Conservation (phyloP, 2,329 filamentous ascomycete genomes). For the Aspergillus sp. region DNA sequence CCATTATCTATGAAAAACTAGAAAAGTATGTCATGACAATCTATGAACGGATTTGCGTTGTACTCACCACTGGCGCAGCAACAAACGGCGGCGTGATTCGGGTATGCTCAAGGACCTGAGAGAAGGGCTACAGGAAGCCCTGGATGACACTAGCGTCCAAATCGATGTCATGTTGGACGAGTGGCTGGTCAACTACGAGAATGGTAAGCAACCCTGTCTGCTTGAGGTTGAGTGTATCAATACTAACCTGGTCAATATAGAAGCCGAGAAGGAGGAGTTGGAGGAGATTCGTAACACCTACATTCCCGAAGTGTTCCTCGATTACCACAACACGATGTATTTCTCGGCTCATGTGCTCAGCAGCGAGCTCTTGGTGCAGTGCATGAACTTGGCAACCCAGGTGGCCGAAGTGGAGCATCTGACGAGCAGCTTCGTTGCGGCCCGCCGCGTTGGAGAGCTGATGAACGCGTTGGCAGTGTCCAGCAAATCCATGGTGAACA, state of each 20-base stretch:
- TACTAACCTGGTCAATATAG: constrained; percentile 34
- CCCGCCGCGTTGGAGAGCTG: constrained; percentile 71
- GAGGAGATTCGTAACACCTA: constrained; percentile 71
- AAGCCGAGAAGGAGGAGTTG: constrained; percentile 62
- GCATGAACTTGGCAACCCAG: constrained; percentile 82
- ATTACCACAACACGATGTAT: constrained; percentile 79
- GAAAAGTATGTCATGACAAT: constrained; percentile 38
- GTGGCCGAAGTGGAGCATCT: constrained; percentile 71
- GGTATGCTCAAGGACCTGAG: constrained; percentile 53
- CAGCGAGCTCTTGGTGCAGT: constrained; percentile 75
- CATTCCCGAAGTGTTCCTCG: constrained; percentile 81
- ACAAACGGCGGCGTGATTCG: constrained; percentile 37
- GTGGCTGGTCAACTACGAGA: constrained; percentile 61
- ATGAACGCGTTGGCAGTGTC: constrained; percentile 74
- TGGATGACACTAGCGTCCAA: constrained; percentile 57
- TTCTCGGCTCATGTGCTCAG: constrained; percentile 73
- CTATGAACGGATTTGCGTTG: not conserved
- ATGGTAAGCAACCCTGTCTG: constrained; percentile 51
- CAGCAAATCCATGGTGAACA: constrained; percentile 68
- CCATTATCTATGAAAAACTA: constrained; percentile 53
- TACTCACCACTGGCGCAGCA: constrained; percentile 22
- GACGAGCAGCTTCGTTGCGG: constrained; percentile 63
- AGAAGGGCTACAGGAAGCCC: constrained; percentile 54
- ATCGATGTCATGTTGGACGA: constrained; percentile 63
- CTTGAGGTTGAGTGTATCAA: not conserved